Evolutionary conservation across 2,329 filamentous ascomycete species (phyloP), one percentile per base, ranked within the genome.

Genomic region (Raffaelea albimanens): DNA sequence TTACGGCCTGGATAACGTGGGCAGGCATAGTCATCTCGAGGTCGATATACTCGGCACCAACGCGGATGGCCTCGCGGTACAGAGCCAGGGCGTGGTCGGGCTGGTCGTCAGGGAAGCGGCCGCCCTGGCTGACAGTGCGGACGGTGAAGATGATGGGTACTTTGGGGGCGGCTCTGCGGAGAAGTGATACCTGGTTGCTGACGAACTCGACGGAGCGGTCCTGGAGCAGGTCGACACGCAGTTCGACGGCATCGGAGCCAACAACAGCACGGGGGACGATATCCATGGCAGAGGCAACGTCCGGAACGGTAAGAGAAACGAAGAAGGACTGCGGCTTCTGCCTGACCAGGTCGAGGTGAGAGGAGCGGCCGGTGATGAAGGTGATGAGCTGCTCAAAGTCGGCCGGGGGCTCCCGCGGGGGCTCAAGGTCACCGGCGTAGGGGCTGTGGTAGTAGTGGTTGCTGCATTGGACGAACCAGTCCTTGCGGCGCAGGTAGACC

Each of bases 401-500:
- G 43, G 79, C 68, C 34, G 83, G 71, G 23, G 77, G 55, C 50
- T 67, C 61, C n/a, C 59, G 62, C 19, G 73, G 59, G 10, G 25
- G 36, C 2, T 31, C 33, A 16, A 18, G 61, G n/a, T 67, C 62
- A 40, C 71, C 67, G 1, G 66, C 57, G 54, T 78, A 80, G 44
- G 88, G 87, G 63, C 87, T 95, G 68, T 91, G 86, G 68, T 95
- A 97, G 57, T 94, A 82, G 57, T 88, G 84, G 61, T 95, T 98
- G 70, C 90, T 96, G 72, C 93, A 97, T 62, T 91, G 80, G 49
- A 87, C 76, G 65, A 88, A 97, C 82, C 87, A 95, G 3, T 83
- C 85, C 63, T 89, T 93, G 34, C 93, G 82, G 46, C 91, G 83
- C 49, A 87, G 70, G 73, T 95, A 98, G 2, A 98, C 91, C 10